These are phyloP conservation scores for Talaromyces funiculosus DNA, from an alignment of 2,329 filamentous ascomycete genomes.

Conservation along the genomic window DNA sequence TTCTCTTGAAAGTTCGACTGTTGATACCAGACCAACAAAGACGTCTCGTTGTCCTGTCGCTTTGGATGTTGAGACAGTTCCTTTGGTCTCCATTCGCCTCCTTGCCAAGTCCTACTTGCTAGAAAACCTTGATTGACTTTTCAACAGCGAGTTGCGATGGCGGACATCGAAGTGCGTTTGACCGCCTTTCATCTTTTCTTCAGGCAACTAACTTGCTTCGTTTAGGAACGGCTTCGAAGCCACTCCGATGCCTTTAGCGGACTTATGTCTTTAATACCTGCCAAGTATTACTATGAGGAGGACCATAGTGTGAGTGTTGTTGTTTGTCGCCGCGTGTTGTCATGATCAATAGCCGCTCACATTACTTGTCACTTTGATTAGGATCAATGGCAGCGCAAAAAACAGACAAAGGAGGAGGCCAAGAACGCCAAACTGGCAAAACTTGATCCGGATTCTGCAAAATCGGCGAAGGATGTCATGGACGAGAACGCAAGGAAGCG, in stretches of 20 bases:
- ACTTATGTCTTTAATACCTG: constrained; percentile 78
- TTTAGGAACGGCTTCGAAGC: constrained; percentile 45
- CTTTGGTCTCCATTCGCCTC: not conserved
- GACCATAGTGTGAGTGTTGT: constrained; percentile 67
- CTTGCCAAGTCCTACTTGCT: not conserved
- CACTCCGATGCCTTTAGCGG: constrained; percentile 76
- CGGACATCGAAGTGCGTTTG: constrained; percentile 36
- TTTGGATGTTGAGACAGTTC: not conserved
- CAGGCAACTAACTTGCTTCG: constrained; percentile 36
- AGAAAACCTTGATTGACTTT: constrained; percentile 3
- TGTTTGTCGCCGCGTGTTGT: not conserved
- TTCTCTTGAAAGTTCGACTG: constrained; percentile 18
- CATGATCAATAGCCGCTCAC: not conserved
- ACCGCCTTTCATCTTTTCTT: constrained; percentile 14
- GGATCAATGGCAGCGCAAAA: constrained; percentile 93
- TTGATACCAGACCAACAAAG: not conserved
- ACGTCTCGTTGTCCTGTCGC: not conserved
- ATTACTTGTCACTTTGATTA: constrained; percentile 34
- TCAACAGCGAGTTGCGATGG: constrained; percentile 21
- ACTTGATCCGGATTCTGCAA: constrained; percentile 82
- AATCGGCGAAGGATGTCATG: constrained; percentile 89
- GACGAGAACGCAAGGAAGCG: constrained; percentile 77
- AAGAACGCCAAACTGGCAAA: constrained; percentile 78
- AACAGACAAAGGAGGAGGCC: constrained; percentile 88
- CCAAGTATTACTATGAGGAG: constrained; percentile 84